A percentile compares a stretch with the other conserved stretches of the same genome.
Conservation (phyloP, 805 yeast genomes). For the Zygosaccharomyces siamensis region DNA sequence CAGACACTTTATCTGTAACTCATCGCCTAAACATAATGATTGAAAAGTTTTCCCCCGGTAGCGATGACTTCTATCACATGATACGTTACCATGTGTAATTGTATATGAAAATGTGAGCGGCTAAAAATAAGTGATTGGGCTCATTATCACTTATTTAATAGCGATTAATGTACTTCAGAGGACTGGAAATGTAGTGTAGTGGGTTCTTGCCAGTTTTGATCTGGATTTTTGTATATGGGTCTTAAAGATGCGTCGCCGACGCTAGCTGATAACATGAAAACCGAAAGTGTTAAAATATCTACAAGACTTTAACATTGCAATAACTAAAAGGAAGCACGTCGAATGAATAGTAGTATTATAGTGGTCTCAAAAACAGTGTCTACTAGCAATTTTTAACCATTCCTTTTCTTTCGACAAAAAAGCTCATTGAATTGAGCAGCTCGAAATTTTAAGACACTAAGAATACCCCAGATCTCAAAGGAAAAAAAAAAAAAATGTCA, state of each 20-base stretch:
- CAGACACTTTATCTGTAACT: neutral
- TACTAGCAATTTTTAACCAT: no score
- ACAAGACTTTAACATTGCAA: neutral
- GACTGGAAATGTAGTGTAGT: no score
- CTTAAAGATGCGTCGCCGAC: neutral
- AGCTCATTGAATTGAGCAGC: neutral
- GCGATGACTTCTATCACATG: constrained; percentile 1
- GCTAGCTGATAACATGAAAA: neutral
- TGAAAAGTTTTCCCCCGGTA: constrained; percentile 13
- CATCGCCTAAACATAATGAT: neutral
- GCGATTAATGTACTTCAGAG: no score
- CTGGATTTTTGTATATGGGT: neutral
- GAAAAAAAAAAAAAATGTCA: neutral
- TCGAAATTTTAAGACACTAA: neutral
- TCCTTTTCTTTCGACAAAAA: neutral
- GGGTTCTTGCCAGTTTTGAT: neutral
- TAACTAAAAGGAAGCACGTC: neutral
- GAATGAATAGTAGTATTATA: no score
- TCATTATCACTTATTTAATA: no score
- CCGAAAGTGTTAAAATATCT: neutral
- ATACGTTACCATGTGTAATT: constrained; percentile 5
- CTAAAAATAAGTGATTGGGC: neutral
- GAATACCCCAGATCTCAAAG: neutral
- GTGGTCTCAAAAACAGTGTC: no score
- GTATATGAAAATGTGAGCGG: neutral